These are phyloP conservation scores for Pseudogymnoascus sp. DNA, from an alignment of 2,329 filamentous ascomycete species.

Conservation along the genomic window DNA sequence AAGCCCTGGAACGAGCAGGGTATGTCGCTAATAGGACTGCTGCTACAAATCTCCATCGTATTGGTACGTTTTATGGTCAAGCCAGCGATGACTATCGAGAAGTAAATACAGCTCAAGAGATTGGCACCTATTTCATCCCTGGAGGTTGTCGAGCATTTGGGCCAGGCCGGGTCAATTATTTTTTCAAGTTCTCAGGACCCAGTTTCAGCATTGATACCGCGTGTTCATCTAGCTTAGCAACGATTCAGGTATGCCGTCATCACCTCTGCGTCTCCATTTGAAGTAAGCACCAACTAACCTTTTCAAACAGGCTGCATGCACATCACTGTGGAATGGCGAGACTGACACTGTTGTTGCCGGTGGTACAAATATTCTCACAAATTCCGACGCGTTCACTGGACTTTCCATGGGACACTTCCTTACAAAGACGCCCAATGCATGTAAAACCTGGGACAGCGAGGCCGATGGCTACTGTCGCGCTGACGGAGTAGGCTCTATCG, in stretches of 20 bases:
- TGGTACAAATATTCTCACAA: neutral
- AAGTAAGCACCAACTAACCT: no score
- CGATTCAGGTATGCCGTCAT: constrained; percentile 30
- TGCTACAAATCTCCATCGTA: no score
- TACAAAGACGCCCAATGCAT: constrained; percentile 28
- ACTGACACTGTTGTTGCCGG: neutral
- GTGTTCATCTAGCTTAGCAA: constrained; percentile 34
- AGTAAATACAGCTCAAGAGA: constrained; percentile 13
- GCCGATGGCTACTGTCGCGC: constrained; percentile 45
- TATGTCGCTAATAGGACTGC: no score
- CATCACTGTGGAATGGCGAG: neutral
- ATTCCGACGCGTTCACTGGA: constrained; percentile 22
- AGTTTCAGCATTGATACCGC: constrained; percentile 36
- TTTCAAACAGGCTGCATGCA: neutral
- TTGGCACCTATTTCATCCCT: constrained; percentile 50
- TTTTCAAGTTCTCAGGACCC: constrained; percentile 35
- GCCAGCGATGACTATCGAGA: no score
- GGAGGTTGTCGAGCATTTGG: constrained; percentile 45
- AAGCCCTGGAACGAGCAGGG: no score
- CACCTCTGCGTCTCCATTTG: no score
- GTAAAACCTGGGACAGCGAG: constrained; percentile 37
- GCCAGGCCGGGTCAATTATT: constrained; percentile 42
- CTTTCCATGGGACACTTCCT: constrained; percentile 12
- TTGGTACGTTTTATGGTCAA: no score
- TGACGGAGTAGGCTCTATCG: constrained; percentile 38